Conservation (phyloP, 192 early-diverging fungal species). For the Podila epigama region DNA sequence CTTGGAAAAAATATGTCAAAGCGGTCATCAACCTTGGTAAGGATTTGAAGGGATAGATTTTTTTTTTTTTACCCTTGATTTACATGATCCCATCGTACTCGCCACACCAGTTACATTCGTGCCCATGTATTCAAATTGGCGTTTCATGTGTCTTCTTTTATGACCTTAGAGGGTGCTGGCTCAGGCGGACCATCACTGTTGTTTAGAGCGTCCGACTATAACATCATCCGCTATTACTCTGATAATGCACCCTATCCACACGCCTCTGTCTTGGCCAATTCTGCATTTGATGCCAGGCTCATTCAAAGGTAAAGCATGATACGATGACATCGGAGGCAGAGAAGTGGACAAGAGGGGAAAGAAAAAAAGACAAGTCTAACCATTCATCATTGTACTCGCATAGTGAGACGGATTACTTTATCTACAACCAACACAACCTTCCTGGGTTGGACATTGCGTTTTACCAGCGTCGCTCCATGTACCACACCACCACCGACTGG, state of each 20-base stretch:
- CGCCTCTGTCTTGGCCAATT: constrained; percentile 67
- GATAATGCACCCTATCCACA: constrained; percentile 61
- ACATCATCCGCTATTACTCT: constrained; percentile 50
- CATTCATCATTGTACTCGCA: background rate
- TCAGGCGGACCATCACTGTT: constrained; percentile 74
- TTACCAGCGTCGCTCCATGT: constrained; percentile 64
- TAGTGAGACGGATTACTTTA: constrained; percentile 70
- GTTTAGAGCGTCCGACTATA: constrained; percentile 55
- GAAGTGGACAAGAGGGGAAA: too few relatives aligned
- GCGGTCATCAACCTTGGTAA: constrained; percentile 72
- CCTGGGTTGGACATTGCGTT: constrained; percentile 76
- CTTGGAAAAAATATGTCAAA: constrained; percentile 66
- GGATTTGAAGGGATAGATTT: too few relatives aligned
- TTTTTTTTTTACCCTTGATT: background rate
- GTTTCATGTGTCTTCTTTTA: background rate
- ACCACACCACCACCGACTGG: constrained; percentile 62
- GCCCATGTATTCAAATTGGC: background rate
- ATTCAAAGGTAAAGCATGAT: constrained; percentile 50
- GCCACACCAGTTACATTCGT: too few relatives aligned
- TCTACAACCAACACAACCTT: constrained; percentile 59
- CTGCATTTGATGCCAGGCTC: constrained; percentile 59
- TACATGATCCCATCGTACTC: too few relatives aligned
- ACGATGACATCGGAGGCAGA: too few relatives aligned
- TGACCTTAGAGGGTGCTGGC: constrained; percentile 65
- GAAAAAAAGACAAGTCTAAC: too few relatives aligned